Percentiles rank a stretch among this genome's conserved stretches.
phyloP scores from a whole-genome alignment of 2,329 filamentous ascomycete species.

The Xylaria multiplex region DNA sequence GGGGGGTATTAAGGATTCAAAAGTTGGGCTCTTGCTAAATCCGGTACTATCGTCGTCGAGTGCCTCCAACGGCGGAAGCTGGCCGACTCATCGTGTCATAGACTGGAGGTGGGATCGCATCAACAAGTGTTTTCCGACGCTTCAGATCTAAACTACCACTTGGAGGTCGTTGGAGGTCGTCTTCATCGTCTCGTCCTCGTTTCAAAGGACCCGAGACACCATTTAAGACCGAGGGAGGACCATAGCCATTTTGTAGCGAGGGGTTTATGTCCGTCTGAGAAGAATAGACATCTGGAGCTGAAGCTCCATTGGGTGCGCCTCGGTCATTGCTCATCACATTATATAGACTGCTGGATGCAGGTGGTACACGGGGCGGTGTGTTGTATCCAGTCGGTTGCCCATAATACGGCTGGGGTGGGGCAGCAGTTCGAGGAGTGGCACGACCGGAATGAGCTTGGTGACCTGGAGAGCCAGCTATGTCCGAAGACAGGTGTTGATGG shows the following conservation, averaged over 20 bases:
- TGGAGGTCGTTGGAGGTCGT: constrained; percentile 68
- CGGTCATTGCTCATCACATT: constrained; percentile 88
- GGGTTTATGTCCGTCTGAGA: constrained; percentile 68
- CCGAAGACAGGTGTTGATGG: constrained; percentile 79
- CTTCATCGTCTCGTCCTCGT: constrained; percentile 67
- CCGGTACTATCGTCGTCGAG: constrained; percentile 48
- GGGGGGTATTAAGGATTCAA: constrained; percentile 26
- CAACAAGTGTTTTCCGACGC: constrained; percentile 80
- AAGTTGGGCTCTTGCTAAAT: constrained; percentile 13
- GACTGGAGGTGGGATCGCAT: constrained; percentile 62
- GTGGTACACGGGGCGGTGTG: constrained; percentile 77
- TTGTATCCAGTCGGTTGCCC: constrained; percentile 74
- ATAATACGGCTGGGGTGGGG: constrained; percentile 79
- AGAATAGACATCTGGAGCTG: constrained; percentile 75
- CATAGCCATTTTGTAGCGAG: constrained; percentile 70
- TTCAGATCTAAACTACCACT: constrained; percentile 75
- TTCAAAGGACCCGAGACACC: constrained; percentile 62
- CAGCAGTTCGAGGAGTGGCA: constrained; percentile 84
- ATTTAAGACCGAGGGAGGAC: constrained; percentile 72
- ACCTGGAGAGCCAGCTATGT: constrained; percentile 82
- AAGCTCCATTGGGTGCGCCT: constrained; percentile 71
- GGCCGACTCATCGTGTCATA: constrained; percentile 63
- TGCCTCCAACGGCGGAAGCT: constrained; percentile 54
- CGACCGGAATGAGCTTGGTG: constrained; percentile 85
- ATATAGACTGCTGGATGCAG: constrained; percentile 83